These are phyloP conservation scores for Aspergillus ibericus DNA, from an alignment of 2,329 filamentous ascomycete species.

Conservation along the genomic window DNA sequence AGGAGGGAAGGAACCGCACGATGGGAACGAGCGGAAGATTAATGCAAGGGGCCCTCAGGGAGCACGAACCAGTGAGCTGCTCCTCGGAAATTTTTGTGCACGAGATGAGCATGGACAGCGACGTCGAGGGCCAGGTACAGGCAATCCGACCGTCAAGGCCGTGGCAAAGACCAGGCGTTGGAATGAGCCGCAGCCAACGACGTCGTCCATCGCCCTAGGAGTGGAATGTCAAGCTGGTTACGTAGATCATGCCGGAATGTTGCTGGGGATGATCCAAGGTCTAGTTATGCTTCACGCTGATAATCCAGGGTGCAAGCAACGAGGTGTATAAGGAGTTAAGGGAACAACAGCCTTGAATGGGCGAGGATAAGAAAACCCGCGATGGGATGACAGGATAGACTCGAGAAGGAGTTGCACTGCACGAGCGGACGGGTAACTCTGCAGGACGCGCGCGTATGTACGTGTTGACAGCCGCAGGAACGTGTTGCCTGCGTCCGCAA, in stretches of 20 bases:
- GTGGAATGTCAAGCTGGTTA: conserved; percentile 36
- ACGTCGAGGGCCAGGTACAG: conserved; percentile 23
- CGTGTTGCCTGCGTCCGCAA: conserved; percentile 33
- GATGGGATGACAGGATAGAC: conserved; percentile 22
- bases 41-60: conserved; percentile 38
- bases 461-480: conserved; percentile 36
- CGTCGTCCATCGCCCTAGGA: conserved; percentile 19
- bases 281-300: conserved; percentile 14
- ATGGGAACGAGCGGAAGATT: conserved; percentile 29
- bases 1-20: conserved; percentile 36
- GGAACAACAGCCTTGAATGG: conserved; percentile 17
- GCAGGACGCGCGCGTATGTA: conserved; percentile 29
- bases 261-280: conserved; percentile 12
- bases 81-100: conserved; percentile 38
- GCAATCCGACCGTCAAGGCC: conserved; percentile 21
- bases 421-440: conserved; percentile 28
- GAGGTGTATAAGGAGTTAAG: conserved; percentile 17
- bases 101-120: conserved; percentile 21
- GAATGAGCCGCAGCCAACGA: conserved; percentile 36
- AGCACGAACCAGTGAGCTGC: conserved; percentile 39
- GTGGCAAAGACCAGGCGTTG: conserved; percentile 32
- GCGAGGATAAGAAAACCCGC: conserved; percentile 14
- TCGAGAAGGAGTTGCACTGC: conserved; percentile 22
- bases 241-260: conserved; percentile 35
- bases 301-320: conserved; percentile 21